Base-by-base conservation (phyloP, 495 filamentous ascomycete species). In the Penicillium cosmopolitanum region DNA sequence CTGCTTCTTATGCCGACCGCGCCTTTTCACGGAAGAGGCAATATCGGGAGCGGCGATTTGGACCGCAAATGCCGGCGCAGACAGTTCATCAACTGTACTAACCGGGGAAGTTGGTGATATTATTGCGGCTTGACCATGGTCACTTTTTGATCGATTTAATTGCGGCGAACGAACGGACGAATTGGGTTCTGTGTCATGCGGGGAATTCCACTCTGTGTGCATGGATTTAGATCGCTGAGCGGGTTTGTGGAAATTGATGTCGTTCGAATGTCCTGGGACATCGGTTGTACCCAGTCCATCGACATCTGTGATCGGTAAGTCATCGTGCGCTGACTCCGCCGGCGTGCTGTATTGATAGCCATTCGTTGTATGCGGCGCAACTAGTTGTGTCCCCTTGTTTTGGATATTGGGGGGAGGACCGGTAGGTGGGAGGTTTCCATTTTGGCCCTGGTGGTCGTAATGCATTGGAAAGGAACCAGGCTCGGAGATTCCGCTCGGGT, bases 101-200 rank as follows among this genome's bases (percentile, higher is more conserved):
- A 19, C 42, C 8, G 61, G 62, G 5, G 65, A 69, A 28, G 65
- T 57, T n/a, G 65, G 53, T 4, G 53, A 62, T 4, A 66, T 57
- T 9, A 56, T 31, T 13, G 50, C 61, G 3, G 57, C 42, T 23
- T 23, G 51, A 5, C 44, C 33, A 50, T 56, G 65, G 18, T 74
- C 71, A 31, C 64, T 72, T 13, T 68, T 77, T 2, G 63, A 36
- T 56, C 69, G 64, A 25, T 47, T 68, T 15, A 61, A 21, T 15
- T 60, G 55, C 1, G 66, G 62, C 1, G 72, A 73, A 6, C 57
- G 28, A 10, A 73, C 56, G 12, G 77, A 77, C 3, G 76, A 79
- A n/a, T 76, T 57, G 16, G 77, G 77, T 28, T 76, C 67, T 2
- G 77, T 79, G 44, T 79, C 77, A 50, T 78, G 75, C 5, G 77